Evolutionary conservation across 345 rosid genomes (phyloP).

Genomic region (Streptanthus diversifolius): DNA sequence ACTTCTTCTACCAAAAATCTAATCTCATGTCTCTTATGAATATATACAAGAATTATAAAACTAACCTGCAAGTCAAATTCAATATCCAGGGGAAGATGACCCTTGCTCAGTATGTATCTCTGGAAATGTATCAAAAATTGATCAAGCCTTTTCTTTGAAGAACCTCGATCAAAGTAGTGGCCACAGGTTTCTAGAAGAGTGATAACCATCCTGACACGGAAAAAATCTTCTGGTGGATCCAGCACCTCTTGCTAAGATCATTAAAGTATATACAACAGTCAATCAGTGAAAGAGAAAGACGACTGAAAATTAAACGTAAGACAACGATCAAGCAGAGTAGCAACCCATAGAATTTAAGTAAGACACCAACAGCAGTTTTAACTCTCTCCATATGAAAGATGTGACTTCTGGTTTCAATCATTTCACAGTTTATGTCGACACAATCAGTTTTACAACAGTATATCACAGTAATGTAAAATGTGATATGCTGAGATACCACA

Average conservation of each 20-base stretch:
- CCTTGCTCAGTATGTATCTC: slow-evolving; percentile 88
- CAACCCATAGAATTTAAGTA: not conserved
- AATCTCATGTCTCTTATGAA: not conserved
- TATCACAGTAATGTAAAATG: not conserved
- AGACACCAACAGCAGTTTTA: not conserved
- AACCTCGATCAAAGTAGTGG: slow-evolving; percentile 95
- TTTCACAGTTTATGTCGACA: not conserved
- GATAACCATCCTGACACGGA: slow-evolving; percentile 90
- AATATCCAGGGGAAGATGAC: slow-evolving; percentile 72
- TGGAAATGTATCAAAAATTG: slow-evolving; percentile 90
- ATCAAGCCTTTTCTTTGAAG: slow-evolving; percentile 95
- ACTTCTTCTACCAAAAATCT: not conserved
- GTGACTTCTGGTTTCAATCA: slow-evolving; percentile 9
- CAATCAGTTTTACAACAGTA: not conserved
- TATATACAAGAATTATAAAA: slow-evolving; percentile 7
- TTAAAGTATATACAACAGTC: slow-evolving; percentile 13
- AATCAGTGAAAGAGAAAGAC: slow-evolving; percentile 1
- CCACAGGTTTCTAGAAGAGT: slow-evolving; percentile 96
- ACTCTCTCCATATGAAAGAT: not conserved
- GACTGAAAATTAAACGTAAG: not conserved
- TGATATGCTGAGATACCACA: too few relatives aligned
- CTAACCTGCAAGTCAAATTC: slow-evolving; percentile 98
- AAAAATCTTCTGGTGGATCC: slow-evolving; percentile 97
- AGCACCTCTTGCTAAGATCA: slow-evolving; percentile 70
- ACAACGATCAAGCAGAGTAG: not conserved